Conservation (phyloP, 768 basidiomycete genomes). For the Rhizopogon vulgaris region DNA sequence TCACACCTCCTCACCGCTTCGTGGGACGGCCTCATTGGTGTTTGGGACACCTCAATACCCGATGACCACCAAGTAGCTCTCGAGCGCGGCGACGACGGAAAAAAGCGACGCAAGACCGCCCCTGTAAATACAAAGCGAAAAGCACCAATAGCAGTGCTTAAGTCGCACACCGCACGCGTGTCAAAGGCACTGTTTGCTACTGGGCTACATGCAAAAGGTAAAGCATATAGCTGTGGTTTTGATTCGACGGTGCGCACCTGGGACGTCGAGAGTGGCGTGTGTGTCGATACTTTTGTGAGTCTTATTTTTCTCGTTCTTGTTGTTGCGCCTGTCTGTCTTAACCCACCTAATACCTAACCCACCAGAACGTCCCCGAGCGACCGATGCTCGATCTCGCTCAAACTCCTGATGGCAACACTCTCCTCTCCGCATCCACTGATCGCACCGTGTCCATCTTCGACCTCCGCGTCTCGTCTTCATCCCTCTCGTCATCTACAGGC, state of each 20-base stretch:
- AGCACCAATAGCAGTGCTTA: constrained; percentile 66
- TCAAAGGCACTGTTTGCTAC: constrained; percentile 61
- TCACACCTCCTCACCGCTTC: constrained; percentile 73
- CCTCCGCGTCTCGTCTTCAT: constrained; percentile 39
- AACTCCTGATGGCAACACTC: constrained; percentile 28
- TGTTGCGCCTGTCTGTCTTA: background rate
- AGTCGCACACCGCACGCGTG: constrained; percentile 79
- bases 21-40: constrained; percentile 82
- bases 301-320: background rate
- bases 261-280: constrained; percentile 78
- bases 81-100: constrained; percentile 24
- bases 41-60: constrained; percentile 70
- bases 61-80: constrained; percentile 51
- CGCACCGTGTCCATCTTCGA: constrained; percentile 70
- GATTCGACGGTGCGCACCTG: constrained; percentile 88
- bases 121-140: constrained; percentile 45
- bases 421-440: constrained; percentile 65
- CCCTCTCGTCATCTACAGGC: constrained; percentile 30
- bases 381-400: constrained; percentile 65
- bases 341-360: background rate
- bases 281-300: constrained; percentile 63
- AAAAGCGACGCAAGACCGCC: constrained; percentile 57
- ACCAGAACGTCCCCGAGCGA: constrained; percentile 62
- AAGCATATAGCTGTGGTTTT: constrained; percentile 76
- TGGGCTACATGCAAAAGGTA: constrained; percentile 17